phyloP scores from a whole-genome alignment of 2,329 filamentous ascomycete genomes.

The Dryadomyces quercivorus region DNA sequence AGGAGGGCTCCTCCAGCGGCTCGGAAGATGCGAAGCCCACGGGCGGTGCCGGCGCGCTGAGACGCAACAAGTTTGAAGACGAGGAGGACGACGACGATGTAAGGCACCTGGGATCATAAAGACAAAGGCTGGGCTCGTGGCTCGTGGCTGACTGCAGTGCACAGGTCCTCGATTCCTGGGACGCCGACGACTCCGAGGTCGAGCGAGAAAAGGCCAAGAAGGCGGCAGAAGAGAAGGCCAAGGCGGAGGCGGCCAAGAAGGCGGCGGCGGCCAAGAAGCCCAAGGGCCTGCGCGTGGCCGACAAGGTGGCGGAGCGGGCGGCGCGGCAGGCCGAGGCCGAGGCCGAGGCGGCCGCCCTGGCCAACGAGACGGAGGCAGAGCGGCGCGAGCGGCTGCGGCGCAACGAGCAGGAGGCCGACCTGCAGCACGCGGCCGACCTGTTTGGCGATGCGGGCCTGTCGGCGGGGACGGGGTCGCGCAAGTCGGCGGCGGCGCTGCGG shows the following conservation, averaged over 20 bases:
- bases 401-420: constrained; percentile 77
- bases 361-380: constrained; percentile 61
- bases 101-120: too few relatives aligned
- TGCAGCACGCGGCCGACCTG: constrained; percentile 80
- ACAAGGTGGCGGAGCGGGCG: constrained; percentile 54
- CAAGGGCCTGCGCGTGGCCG: constrained; percentile 75
- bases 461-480: constrained; percentile 58
- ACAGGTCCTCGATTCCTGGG: constrained; percentile 91
- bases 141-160: not conserved
- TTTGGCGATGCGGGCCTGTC: constrained; percentile 64
- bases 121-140: not conserved
- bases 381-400: constrained; percentile 62
- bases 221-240: constrained; percentile 73
- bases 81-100: constrained; percentile 63
- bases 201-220: constrained; percentile 93
- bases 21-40: constrained; percentile 27
- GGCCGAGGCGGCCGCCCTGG: constrained; percentile 50
- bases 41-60: constrained; percentile 26
- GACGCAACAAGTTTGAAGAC: constrained; percentile 67
- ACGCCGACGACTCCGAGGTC: constrained; percentile 91
- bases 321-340: constrained; percentile 38
- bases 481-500: constrained; percentile 43
- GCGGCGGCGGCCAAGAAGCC: constrained; percentile 85
- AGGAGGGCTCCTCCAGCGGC: constrained; percentile 22
- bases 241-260: constrained; percentile 76